Conservation (phyloP, 2,329 filamentous ascomycete species). For the Gnomoniopsis sp. region DNA sequence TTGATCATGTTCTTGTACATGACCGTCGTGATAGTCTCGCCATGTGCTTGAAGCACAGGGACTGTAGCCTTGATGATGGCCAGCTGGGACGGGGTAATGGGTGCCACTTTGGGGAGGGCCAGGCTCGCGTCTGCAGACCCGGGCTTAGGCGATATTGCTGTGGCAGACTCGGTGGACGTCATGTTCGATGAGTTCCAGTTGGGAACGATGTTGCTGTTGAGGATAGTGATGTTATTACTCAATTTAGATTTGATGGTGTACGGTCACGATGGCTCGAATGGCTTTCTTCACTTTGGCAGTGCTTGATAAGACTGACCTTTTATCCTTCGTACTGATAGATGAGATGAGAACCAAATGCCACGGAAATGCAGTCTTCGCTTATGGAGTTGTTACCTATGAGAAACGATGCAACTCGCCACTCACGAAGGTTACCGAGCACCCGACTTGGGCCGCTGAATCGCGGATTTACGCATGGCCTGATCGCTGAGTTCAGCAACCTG, state of each 20-base stretch:
- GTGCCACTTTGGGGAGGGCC: conserved; percentile 12
- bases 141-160: conserved; percentile 3
- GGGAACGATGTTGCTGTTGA: background rate
- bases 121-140: background rate
- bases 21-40: conserved; percentile 63
- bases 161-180: background rate
- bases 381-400: background rate
- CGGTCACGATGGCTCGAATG: too few species aligned
- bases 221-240: too few species aligned
- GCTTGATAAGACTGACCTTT: too few species aligned
- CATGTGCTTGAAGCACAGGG: conserved; percentile 67
- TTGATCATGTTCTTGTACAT: conserved; percentile 70
- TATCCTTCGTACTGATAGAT: background rate
- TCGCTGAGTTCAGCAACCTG: too few species aligned
- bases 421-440: background rate
- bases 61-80: conserved; percentile 74
- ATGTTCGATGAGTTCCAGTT: background rate
- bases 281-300: too few species aligned
- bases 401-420: background rate
- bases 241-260: too few species aligned
- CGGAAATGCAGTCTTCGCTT: background rate
- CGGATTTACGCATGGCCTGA: too few species aligned
- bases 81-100: conserved; percentile 62
- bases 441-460: too few species aligned
- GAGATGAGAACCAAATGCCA: background rate